phyloP scores from a whole-genome alignment of 208 protist species.

The Endotrypanum monterogeii region DNA sequence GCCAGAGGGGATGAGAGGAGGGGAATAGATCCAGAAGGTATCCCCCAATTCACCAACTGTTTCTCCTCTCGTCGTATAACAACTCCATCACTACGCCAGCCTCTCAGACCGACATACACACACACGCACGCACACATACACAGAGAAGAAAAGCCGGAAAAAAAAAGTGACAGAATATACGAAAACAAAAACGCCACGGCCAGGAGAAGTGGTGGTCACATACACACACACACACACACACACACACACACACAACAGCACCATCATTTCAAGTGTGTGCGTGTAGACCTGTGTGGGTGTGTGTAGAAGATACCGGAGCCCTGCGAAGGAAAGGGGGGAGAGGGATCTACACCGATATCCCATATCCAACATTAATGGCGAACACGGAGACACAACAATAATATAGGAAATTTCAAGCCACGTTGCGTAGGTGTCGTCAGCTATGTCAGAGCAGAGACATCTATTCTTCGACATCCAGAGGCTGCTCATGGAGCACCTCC shows the following conservation, averaged over 20 bases:
- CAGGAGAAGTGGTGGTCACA: too few relatives aligned
- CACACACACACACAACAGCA: not conserved
- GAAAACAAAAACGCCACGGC: not conserved
- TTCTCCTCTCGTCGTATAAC: not conserved
- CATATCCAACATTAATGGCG: too few relatives aligned
- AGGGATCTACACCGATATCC: too few relatives aligned
- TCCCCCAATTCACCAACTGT: not conserved
- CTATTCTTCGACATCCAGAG: constrained; percentile 88
- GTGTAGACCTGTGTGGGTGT: too few relatives aligned
- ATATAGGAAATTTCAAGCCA: not conserved
- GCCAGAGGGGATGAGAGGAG: not conserved
- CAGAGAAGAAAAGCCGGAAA: not conserved
- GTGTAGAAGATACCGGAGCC: not conserved
- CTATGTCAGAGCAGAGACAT: not conserved
- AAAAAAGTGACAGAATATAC: not conserved
- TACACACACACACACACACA: not conserved
- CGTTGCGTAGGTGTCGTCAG: not conserved
- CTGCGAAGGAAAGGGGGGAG: not conserved
- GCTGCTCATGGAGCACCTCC: constrained; percentile 65
- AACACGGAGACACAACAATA: not conserved
- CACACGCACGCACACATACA: not conserved
- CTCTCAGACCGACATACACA: not conserved
- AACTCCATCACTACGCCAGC: not conserved
- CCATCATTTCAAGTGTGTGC: too few relatives aligned
- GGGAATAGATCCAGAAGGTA: not conserved